Conservation (phyloP, 1,139 yeast genomes). For the Saccharomycopsis crataegensis region DNA sequence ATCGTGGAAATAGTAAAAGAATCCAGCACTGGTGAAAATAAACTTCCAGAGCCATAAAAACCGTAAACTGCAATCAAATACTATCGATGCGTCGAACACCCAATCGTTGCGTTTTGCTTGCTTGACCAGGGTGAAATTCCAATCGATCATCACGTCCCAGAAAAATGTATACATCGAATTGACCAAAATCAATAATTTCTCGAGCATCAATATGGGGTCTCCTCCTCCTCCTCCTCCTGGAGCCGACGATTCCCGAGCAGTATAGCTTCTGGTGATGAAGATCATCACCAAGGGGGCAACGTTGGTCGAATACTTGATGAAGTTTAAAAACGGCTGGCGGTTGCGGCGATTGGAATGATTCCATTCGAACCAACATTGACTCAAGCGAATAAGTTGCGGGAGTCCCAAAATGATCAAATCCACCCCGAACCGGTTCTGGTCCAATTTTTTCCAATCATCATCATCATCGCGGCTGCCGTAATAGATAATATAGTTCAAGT, state of each 20-base stretch:
- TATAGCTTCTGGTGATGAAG: constrained; percentile 24
- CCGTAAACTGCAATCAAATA: constrained; percentile 55
- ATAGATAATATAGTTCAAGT: constrained; percentile 25
- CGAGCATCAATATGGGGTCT: constrained; percentile 16
- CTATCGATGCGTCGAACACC: constrained; percentile 47
- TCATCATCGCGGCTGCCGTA: not conserved
- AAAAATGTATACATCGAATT: constrained; percentile 72
- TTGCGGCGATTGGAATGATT: constrained; percentile 38
- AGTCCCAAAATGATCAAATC: constrained; percentile 46
- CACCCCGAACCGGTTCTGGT: constrained; percentile 31
- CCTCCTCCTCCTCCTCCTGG: no score
- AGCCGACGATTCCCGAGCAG: constrained; percentile 2
- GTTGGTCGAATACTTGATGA: constrained; percentile 65
- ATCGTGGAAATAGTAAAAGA: constrained; percentile 28
- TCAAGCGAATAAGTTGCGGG: constrained; percentile 67
- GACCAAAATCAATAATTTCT: constrained; percentile 28
- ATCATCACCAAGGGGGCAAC: constrained; percentile 51
- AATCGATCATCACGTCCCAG: constrained; percentile 88
- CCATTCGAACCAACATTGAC: constrained; percentile 75
- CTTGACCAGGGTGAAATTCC: constrained; percentile 46
- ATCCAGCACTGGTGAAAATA: constrained; percentile 21
- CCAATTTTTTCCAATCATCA: constrained; percentile 23
- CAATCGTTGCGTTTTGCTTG: constrained; percentile 8
- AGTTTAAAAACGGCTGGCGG: constrained; percentile 54
- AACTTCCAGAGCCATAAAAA: constrained; percentile 67